phyloP scores from a whole-genome alignment of 192 early-diverging fungal genomes.

The Chytriomyces confervae region DNA sequence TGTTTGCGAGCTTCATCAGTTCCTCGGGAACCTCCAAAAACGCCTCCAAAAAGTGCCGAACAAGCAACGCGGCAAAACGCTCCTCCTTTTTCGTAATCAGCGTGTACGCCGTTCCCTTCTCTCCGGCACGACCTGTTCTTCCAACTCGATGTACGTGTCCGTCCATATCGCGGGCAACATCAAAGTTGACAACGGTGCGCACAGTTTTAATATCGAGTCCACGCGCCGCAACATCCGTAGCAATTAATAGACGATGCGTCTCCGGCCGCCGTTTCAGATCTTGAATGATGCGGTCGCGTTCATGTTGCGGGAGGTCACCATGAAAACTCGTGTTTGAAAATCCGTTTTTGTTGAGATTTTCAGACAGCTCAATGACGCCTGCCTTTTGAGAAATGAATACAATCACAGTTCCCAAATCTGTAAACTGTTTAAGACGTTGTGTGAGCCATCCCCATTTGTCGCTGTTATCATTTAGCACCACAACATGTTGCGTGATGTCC shows the following conservation, averaged over 20 bases:
- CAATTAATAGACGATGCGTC: slow-evolving; percentile 50
- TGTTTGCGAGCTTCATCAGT: slow-evolving; percentile 85
- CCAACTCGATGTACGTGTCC: slow-evolving; percentile 91
- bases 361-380: slow-evolving; percentile 70
- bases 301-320: slow-evolving; percentile 77
- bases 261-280: slow-evolving; percentile 72
- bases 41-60: slow-evolving; percentile 75
- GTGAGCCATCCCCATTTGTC: slow-evolving; percentile 81
- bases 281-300: slow-evolving; percentile 74
- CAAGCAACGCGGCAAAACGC: slow-evolving; percentile 48
- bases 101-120: slow-evolving; percentile 89
- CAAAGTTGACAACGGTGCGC: slow-evolving; percentile 80
- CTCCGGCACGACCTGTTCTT: slow-evolving; percentile 94
- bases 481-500: slow-evolving; percentile 74
- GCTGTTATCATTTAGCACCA: slow-evolving; percentile 67
- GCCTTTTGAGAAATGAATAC: slow-evolving; percentile 79
- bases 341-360: slow-evolving; percentile 63
- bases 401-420: slow-evolving; percentile 69
- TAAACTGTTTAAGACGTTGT: slow-evolving; percentile 56
- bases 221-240: slow-evolving; percentile 66
- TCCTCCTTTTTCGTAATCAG: slow-evolving; percentile 91
- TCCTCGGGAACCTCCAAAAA: slow-evolving; percentile 79
- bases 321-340: slow-evolving; percentile 71
- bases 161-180: slow-evolving; percentile 82
- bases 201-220: slow-evolving; percentile 82